Evolutionary conservation across 2,329 filamentous ascomycete genomes (phyloP).

Genomic region (Xylariaceae sp.): DNA sequence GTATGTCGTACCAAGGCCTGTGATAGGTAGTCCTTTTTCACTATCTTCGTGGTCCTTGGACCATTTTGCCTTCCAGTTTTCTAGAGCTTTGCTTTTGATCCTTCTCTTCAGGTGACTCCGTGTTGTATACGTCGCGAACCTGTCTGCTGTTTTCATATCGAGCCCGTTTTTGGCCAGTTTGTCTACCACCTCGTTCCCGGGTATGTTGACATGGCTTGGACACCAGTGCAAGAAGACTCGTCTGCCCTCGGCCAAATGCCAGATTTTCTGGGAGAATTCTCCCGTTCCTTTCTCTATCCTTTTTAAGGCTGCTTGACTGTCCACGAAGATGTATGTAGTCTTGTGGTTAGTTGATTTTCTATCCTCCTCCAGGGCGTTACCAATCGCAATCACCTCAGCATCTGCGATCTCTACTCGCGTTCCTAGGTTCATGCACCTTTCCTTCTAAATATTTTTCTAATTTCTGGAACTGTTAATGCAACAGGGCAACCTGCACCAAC

Average conservation of each 20-base stretch:
- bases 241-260: not conserved
- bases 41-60: too few relatives aligned
- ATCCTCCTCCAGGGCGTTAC: not conserved
- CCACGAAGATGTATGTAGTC: not conserved
- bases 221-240: not conserved
- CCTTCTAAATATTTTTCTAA: too few relatives aligned
- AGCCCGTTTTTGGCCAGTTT: not conserved
- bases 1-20: not conserved
- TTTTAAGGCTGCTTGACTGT: not conserved
- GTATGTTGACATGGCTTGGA: not conserved
- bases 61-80: too few relatives aligned
- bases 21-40: too few relatives aligned
- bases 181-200: not conserved
- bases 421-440: not conserved
- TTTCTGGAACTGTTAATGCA: too few relatives aligned
- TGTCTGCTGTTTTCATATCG: not conserved
- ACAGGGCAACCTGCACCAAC: too few relatives aligned
- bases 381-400: not conserved
- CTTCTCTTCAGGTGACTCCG: too few relatives aligned
- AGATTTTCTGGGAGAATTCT: not conserved
- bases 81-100: too few relatives aligned
- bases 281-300: slow-evolving; percentile 1
- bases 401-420: too few relatives aligned
- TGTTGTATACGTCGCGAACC: too few relatives aligned
- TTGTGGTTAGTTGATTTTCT: not conserved